phyloP scores from a whole-genome alignment of 805 yeast species.

The Ogataea pignaliae region DNA sequence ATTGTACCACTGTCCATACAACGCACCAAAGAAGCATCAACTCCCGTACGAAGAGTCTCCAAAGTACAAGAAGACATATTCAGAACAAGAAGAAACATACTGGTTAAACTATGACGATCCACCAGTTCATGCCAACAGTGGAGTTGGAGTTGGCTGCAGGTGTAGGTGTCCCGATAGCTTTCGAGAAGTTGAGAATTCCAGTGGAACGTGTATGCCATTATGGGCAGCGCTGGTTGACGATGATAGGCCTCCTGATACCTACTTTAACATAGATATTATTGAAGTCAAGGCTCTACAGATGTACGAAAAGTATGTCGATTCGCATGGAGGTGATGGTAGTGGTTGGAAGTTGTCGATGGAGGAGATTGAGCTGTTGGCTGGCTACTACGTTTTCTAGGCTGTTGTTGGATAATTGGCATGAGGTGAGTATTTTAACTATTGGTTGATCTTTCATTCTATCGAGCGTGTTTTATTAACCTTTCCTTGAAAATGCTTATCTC shows the following conservation, averaged over 20 bases:
- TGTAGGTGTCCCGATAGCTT: constrained; percentile 67
- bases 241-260: constrained; percentile 12
- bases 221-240: constrained; percentile 40
- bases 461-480: too few relatives aligned
- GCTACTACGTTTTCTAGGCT: too few relatives aligned
- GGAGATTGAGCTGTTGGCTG: constrained; percentile 14
- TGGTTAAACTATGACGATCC: constrained; percentile 31
- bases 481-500: too few relatives aligned
- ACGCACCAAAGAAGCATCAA: constrained; percentile 46
- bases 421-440: too few relatives aligned
- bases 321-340: constrained; percentile 17
- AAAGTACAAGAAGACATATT: constrained; percentile 31
- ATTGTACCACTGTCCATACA: constrained; percentile 78
- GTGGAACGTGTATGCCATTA: constrained; percentile 44
- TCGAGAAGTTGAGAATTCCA: constrained; percentile 53
- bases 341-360: constrained; percentile 24
- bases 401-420: too few relatives aligned
- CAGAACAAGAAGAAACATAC: constrained; percentile 31
- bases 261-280: constrained; percentile 28
- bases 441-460: too few relatives aligned
- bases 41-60: constrained; percentile 36
- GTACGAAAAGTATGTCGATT: constrained; percentile 20
- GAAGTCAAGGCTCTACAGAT: constrained; percentile 20
- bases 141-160: constrained; percentile 68
- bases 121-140: too few relatives aligned